Evolutionary conservation across 352 stramenopile species (phyloP), one percentile per base, ranked within the genome.

Genomic region (Globisporangium carolinianum): DNA sequence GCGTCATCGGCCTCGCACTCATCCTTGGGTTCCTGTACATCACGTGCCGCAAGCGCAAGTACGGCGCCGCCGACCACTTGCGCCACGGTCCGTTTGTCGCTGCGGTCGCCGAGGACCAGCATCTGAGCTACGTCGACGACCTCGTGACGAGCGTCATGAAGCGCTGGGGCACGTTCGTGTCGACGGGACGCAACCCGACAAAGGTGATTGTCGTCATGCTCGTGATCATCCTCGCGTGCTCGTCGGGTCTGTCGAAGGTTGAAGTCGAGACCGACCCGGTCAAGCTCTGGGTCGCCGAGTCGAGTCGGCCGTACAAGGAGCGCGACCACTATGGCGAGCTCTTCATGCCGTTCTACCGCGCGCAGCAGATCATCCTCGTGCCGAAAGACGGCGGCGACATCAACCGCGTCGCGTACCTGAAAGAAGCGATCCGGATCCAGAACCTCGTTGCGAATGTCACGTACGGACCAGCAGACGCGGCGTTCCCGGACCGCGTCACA

Each of bases 261-360:
- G 63, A 79, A 32, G 61, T 86, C 7, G 69, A 86, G 57, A 73
- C 65, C 0, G 68, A 79, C 10, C 67, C 76, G 2, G 76, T 84
- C 17, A 84, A 83, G 61, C 63, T 86, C 11, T 86, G 76, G 76
- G 69, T 78, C 1, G 47, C 76, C 41, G 71, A 72, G 36, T 68
- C 60, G 0, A 86, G 71, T 36, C 68, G 62, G 18, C 58, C 69
- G 32, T 84, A 67, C 62, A 68, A 79, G 36, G 69, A 84, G 38
- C 67, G 72, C 4, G 53, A 69, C 36, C 69, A 67, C 14, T 84
- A 73, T 49, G 70, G 56, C 12, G 61, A 83, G 58, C 58, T 84
- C 18, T 89, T 89, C 55, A 72, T 69, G 52, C 72, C 72, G 8
- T 83, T 83, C 55, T 82, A 83, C 47, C 68, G 76, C 24, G 73